Evolutionary conservation across 768 basidiomycete species (phyloP).

Genomic region (Phallus indusiatus): DNA sequence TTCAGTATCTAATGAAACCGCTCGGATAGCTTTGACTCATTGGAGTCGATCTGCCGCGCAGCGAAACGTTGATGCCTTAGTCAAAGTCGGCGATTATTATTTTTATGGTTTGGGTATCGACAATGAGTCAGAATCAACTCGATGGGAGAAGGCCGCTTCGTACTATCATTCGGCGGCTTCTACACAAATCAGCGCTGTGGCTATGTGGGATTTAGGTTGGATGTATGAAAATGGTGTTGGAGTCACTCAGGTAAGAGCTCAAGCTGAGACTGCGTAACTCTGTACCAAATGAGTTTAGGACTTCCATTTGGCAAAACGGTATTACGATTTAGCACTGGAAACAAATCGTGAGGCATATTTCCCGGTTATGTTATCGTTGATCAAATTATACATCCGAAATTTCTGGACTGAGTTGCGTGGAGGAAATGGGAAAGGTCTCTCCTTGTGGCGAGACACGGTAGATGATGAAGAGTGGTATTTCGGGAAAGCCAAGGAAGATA

Average conservation of each 20-base stretch:
- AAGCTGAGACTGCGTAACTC: neutral
- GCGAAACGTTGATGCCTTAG: slow-evolving; percentile 90
- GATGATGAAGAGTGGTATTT: slow-evolving; percentile 72
- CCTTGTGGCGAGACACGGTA: slow-evolving; percentile 53
- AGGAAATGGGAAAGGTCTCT: slow-evolving; percentile 50
- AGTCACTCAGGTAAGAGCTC: slow-evolving; percentile 60
- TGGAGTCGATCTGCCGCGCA: slow-evolving; percentile 95
- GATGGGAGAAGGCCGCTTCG: slow-evolving; percentile 84
- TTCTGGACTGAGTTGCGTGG: slow-evolving; percentile 76
- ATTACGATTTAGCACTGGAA: slow-evolving; percentile 85
- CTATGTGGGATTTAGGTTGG: slow-evolving; percentile 98
- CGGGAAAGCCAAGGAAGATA: slow-evolving; percentile 71
- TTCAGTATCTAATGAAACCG: slow-evolving; percentile 74
- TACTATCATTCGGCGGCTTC: slow-evolving; percentile 95
- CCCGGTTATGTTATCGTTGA: slow-evolving; percentile 73
- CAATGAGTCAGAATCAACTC: slow-evolving; percentile 49
- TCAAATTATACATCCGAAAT: slow-evolving; percentile 74
- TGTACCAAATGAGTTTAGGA: slow-evolving; percentile 40
- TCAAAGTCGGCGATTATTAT: slow-evolving; percentile 98
- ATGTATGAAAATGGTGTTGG: slow-evolving; percentile 98
- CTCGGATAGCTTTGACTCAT: slow-evolving; percentile 75
- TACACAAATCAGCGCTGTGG: slow-evolving; percentile 84
- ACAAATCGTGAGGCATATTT: slow-evolving; percentile 85
- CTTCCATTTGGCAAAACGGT: slow-evolving; percentile 92
- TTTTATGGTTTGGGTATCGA: slow-evolving; percentile 81